These are phyloP conservation scores for Alternaria metachromatica DNA, from an alignment of 2,329 filamentous ascomycete genomes.

Conservation along the genomic window DNA sequence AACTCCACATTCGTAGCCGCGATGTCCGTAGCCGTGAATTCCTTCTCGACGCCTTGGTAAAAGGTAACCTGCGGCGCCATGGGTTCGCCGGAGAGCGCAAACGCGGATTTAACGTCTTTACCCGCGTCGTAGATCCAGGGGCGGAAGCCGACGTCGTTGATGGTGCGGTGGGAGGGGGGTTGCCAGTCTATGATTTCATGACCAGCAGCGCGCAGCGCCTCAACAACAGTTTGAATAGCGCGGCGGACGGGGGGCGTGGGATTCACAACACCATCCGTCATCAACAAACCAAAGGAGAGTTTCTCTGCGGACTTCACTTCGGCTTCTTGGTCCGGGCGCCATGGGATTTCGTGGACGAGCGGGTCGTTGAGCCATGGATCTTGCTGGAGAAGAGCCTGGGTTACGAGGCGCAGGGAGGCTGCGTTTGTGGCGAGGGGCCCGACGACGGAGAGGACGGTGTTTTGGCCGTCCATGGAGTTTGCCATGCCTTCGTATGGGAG, in stretches of 20 bases:
- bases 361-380: conserved; percentile 73
- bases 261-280: conserved; percentile 44
- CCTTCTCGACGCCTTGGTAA: conserved; percentile 20
- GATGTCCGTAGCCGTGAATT: conserved; percentile 39
- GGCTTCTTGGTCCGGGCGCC: conserved; percentile 57
- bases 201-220: conserved; percentile 31
- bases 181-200: conserved; percentile 41
- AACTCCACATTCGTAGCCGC: conserved; percentile 42
- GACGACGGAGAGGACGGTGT: conserved; percentile 66
- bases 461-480: conserved; percentile 70
- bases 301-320: conserved; percentile 25
- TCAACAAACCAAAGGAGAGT: conserved; percentile 43
- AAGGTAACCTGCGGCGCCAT: conserved; percentile 34
- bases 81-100: conserved; percentile 44
- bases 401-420: conserved; percentile 61
- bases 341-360: conserved; percentile 69
- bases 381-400: conserved; percentile 63
- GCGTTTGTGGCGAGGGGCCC: conserved; percentile 67
- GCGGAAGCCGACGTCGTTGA: conserved; percentile 30
- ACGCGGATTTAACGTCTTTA: conserved; percentile 36
- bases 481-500: conserved; percentile 57
- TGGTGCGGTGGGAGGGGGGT: conserved; percentile 29
- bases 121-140: conserved; percentile 45
- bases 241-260: conserved; percentile 46
- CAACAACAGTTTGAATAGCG: conserved; percentile 38